Evolutionary conservation across 176 grass and related monocot genomes (phyloP).

Genomic region (Neostapfia colusana): DNA sequence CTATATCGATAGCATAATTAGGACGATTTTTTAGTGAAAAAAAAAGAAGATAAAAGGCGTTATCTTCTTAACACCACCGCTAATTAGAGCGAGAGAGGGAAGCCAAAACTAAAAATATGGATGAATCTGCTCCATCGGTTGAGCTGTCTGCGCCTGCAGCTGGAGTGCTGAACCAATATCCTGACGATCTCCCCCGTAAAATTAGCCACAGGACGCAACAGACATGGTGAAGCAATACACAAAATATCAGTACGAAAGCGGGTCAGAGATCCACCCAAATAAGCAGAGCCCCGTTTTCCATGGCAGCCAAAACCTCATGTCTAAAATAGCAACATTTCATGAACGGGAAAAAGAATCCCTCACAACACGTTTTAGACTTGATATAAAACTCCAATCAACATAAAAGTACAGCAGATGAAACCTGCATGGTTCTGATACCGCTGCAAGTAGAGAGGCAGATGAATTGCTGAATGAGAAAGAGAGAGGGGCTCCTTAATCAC

Average conservation of each 20-base stretch:
- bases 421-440: neutral
- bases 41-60: too few species aligned
- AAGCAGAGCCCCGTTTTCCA: neutral
- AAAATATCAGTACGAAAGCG: neutral
- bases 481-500: neutral
- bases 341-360: neutral
- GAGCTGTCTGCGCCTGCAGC: too few species aligned
- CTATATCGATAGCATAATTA: too few species aligned
- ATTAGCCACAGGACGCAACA: neutral
- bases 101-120: too few species aligned
- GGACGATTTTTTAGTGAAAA: too few species aligned
- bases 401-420: conserved; percentile 19
- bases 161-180: neutral
- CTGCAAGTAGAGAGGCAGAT: neutral
- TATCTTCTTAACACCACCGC: too few species aligned
- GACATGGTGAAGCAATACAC: neutral
- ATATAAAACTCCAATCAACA: conserved; percentile 23
- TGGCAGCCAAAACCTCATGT: neutral
- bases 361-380: neutral
- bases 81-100: too few species aligned
- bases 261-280: neutral
- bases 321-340: conserved; percentile 11
- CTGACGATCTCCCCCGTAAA: neutral
- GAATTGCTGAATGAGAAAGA: neutral
- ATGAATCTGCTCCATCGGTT: too few species aligned